A percentile compares a stretch with the other conserved stretches of the same genome.
phyloP scores from a whole-genome alignment of 805 yeast species.

The Yueomyces sp. region DNA sequence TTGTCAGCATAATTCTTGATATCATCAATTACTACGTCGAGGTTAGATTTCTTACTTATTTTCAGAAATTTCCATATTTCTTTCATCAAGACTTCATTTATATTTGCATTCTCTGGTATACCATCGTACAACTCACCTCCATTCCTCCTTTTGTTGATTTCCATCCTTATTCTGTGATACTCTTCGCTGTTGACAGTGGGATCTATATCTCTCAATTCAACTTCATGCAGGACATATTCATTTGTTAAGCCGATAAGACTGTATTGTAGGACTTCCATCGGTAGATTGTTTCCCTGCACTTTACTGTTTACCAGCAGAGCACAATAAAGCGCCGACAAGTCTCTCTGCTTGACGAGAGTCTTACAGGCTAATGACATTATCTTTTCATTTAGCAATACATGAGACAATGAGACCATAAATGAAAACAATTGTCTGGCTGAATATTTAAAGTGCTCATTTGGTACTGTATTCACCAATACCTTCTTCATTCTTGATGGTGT shows the following conservation, averaged over 20 bases:
- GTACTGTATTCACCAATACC: neutral
- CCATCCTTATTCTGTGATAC: too few relatives aligned
- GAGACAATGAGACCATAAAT: slow-evolving; percentile 10
- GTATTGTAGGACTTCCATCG: slow-evolving; percentile 3
- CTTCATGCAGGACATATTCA: slow-evolving; percentile 6
- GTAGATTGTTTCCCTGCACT: slow-evolving; percentile 7
- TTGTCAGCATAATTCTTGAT: too few relatives aligned
- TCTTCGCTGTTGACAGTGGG: too few relatives aligned
- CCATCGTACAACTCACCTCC: too few relatives aligned
- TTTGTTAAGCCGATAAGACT: slow-evolving; percentile 11
- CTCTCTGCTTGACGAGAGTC: slow-evolving; percentile 10
- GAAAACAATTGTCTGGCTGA: slow-evolving; percentile 2
- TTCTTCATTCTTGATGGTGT: neutral
- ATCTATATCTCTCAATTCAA: neutral
- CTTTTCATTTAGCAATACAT: slow-evolving; percentile 9
- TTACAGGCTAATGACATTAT: slow-evolving; percentile 9
- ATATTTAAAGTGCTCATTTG: neutral
- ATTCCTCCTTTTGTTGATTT: too few relatives aligned
- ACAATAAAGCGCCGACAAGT: slow-evolving; percentile 8
- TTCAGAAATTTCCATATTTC: too few relatives aligned
- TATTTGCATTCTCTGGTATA: too few relatives aligned
- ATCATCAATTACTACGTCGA: too few relatives aligned
- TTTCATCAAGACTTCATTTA: too few relatives aligned
- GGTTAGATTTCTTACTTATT: too few relatives aligned
- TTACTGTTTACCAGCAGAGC: neutral